These are phyloP conservation scores for Macrolepiota fuliginosa DNA, from an alignment of 768 basidiomycete genomes.

Conservation along the genomic window DNA sequence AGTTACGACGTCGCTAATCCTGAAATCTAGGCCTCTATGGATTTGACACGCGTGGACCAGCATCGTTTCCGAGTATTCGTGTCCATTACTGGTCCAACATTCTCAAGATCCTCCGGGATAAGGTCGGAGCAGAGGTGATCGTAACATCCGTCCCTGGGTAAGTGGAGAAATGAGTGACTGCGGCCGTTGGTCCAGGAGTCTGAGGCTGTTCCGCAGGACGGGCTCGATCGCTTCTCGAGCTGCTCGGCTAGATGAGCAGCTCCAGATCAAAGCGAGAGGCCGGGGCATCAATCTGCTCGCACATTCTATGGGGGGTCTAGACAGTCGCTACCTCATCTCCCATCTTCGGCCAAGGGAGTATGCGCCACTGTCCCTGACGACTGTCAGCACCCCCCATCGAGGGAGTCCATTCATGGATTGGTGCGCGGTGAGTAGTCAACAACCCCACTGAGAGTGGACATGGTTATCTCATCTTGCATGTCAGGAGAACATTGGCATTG, in stretches of 20 bases:
- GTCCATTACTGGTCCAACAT: conserved; percentile 96
- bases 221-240: conserved; percentile 87
- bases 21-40: conserved; percentile 76
- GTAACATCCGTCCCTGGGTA: conserved; percentile 94
- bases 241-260: conserved; percentile 66
- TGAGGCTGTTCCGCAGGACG: conserved; percentile 51
- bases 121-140: conserved; percentile 90
- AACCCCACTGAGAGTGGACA: neutral
- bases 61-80: conserved; percentile 76
- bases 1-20: neutral
- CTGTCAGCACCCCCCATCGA: conserved; percentile 89
- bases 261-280: conserved; percentile 64
- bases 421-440: conserved; percentile 68
- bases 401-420: conserved; percentile 99
- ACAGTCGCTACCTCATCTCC: conserved; percentile 90
- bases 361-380: conserved; percentile 82
- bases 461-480: neutral
- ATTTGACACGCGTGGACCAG: conserved; percentile 87
- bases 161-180: conserved; percentile 25
- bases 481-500: conserved; percentile 90
- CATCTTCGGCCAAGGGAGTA: conserved; percentile 82
- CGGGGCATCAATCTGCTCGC: conserved; percentile 90
- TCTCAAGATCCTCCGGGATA: conserved; percentile 72
- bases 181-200: neutral
- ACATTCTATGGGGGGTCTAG: conserved; percentile 97